These are phyloP conservation scores for Candida mattraensis DNA, from an alignment of 805 yeast species.

Conservation along the genomic window DNA sequence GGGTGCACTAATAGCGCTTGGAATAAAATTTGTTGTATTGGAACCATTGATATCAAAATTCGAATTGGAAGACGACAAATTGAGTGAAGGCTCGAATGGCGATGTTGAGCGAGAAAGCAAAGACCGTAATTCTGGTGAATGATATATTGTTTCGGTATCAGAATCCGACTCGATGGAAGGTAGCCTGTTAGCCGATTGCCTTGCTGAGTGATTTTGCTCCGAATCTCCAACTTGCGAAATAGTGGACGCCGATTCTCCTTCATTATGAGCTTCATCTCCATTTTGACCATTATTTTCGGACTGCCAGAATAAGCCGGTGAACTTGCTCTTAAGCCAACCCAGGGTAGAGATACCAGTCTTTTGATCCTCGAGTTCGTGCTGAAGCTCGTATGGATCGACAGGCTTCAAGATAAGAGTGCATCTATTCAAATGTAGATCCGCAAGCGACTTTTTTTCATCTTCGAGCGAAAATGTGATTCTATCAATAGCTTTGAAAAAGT, in stretches of 20 bases:
- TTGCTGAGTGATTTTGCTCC: too few species aligned
- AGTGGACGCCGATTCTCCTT: too few species aligned
- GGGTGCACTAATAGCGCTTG: constrained; percentile 4
- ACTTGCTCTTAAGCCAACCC: constrained; percentile 27
- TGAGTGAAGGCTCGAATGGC: constrained; percentile 22
- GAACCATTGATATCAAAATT: constrained; percentile 24
- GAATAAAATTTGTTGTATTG: constrained; percentile 17
- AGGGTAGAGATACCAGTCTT: constrained; percentile 16
- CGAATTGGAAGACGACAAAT: constrained; percentile 24
- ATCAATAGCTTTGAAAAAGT: constrained; percentile 55
- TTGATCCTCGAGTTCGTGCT: constrained; percentile 14
- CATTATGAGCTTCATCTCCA: too few species aligned
- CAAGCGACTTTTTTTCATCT: constrained; percentile 57
- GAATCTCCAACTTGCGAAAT: too few species aligned
- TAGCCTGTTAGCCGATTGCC: too few species aligned
- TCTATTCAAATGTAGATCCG: constrained; percentile 57
- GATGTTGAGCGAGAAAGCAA: constrained; percentile 22
- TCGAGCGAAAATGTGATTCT: constrained; percentile 60
- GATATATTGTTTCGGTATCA: constrained; percentile 26
- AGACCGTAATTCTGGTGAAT: constrained; percentile 27
- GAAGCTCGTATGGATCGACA: constrained; percentile 28
- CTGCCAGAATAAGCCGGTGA: constrained; percentile 18
- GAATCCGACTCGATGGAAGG: constrained; percentile 20
- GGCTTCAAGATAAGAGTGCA: constrained; percentile 78
- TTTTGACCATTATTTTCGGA: too few species aligned